Evolutionary conservation across 2,329 filamentous ascomycete species (phyloP), one percentile per base, ranked within the genome.

Genomic region (Xylaria sp.): DNA sequence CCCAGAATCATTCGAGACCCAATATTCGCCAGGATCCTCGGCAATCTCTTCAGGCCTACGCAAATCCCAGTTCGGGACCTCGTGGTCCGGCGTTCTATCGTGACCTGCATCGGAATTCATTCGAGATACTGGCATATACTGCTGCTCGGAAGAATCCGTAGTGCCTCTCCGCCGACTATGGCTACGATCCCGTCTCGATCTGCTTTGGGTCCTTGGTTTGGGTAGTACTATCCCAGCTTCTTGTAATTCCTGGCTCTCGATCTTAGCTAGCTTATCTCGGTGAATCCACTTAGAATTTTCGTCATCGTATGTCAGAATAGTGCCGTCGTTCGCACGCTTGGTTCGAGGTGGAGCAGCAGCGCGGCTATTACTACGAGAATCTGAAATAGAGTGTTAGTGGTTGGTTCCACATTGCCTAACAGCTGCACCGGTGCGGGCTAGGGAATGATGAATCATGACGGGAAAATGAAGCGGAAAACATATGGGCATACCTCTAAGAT

Each of bases 201-300:
- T 83, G 81, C 88, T 86, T 61, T 86, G 81, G 62, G 88, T 82
- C 71, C 88, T 82, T 39, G 86, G 76, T 75, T 84, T 82, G 71
- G 89, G 84, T 69, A 91, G 77, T 60, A 87, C 83, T 74, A 94
- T 90, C 36, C 92, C 93, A 7, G 92, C 92, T 68, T 92, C 92
- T 78, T 94, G 91, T 71, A 96, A 85, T 80, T 96, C 93, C 76
- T 90, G 87, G 74, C 85, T 95, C 81, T 96, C 93, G 74, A 95
- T 96, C 77, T 88, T 89, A 64, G 92, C 92, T 70, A 96, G 82
- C 81, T 95, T 95, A 81, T 96, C 93, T 66, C 93, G 85, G 77
- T 96, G 93, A 75, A 96, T 95, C 93, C 93, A 96, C 79, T 93
- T 91, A 39, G 90, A 92, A 69, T 89, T 85, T 69, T 91, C 90